Base-by-base conservation (phyloP, 495 filamentous ascomycete species). In the Pyrenula massariospora region DNA sequence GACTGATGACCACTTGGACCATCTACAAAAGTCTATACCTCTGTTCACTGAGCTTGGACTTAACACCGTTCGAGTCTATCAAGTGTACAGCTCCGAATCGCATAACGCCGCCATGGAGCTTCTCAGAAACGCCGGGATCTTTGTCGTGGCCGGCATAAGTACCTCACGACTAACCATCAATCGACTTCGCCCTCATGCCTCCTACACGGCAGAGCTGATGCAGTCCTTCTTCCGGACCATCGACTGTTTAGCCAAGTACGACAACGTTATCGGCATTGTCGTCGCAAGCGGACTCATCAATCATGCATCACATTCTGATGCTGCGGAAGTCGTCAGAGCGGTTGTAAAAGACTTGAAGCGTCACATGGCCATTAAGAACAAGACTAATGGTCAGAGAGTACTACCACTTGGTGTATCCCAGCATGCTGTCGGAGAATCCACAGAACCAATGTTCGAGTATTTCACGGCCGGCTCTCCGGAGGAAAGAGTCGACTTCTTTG, bases 281-380 rank as follows among this genome's bases (percentile, higher is more conserved):
- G 88, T 91, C 23, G 93, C 92, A 53, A 96, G 97, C 68, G 93
- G 97, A 69, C 91, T 97, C 57, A 87, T 88, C 61, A 96, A 97
- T 76, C 78, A 81, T 58, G 70, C 77, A 15, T 5, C 8, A 42
- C 15, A 5, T 5, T 42, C 31, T 42, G 31, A 5, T 8, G 31
- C 31, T 42, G 31, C 8, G 15, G 31, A 42, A 42, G 31, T 42
- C 31, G 15, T 42, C 15, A 5, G 31, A 8, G 31, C 31, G 15
- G 31, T 15, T 15, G 15, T 42, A 42, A 42, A 15, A 42, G 31
- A 42, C 31, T 42, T 42, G 31, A 42, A 42, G 15, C 31, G 31
- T 42, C 15, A 42, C 31, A 42, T 42, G 31, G 31, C 31, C 8
- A 5, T 5, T 8, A 42, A 42, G 15, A 5, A 42, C 15, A 5